Evolutionary conservation across 176 grass and related monocot genomes (phyloP), one percentile per base, ranked within the genome.

Genomic region (Eremochloa ophiuroides): DNA sequence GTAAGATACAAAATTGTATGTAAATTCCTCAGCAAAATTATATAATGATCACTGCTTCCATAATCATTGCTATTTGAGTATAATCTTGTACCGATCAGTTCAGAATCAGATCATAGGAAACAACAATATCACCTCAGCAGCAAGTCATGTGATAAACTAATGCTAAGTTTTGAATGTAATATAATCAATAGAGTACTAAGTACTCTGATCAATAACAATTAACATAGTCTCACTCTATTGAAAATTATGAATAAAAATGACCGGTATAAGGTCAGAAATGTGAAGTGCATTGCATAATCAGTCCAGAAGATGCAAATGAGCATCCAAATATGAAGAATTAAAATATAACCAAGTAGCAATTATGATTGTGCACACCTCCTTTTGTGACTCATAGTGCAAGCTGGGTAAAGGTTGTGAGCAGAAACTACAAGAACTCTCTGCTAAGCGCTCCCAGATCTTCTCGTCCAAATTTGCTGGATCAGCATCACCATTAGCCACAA

Each of bases 311-410:
- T 69, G 40, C 7, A 18, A 44, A 79, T 50, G 25, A 55, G 16
- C 60, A 33, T 25, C 40, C 40, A 35, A 44, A 68, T 74, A 67
- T 47, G 23, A 73, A 83, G 33, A 76, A 77, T 20, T n/a, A 9
- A 72, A 58, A 76, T 56, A 37, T 18, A 62, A 81, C 42, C 29
- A 51, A 40, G 26, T 63, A 43, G 23, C 25, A 69, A 34, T 75
- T 59, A 55, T 63, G 42, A 55, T 27, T 42, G 78, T 78, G 22
- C 80, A 61, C 31, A 99, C 97, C 97, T 99, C 97, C 64, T 95
- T 95, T 84, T 91, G 91, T 31, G 96, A 99, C 65, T 89, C 84
- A 30, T 93, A 99, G 50, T 87, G 91, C 59, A 90, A 85, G 44
- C 76, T 83, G 71, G 82, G 70, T 74, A 99, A 90, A 87, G 96